Base-by-base conservation (phyloP, 371 early-diverging fungal species). In the Nematocida sp. region DNA sequence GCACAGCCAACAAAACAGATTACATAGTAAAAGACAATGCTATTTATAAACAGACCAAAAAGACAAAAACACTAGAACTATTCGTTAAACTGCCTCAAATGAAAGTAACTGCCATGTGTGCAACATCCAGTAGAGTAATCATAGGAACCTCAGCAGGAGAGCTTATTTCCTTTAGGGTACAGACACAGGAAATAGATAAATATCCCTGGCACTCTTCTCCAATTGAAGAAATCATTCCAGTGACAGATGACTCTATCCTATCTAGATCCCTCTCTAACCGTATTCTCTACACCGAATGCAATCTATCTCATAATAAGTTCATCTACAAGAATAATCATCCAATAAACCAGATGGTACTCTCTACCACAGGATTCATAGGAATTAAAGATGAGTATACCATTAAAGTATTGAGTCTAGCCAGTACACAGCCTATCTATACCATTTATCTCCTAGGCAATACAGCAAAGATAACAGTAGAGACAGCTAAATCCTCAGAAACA, bases 251-350 rank as follows among this genome's bases (percentile, higher is more conserved):
- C 46, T n/a, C 60, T 17, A 53, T 67, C 21, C 13, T 60, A 13
- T 67, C 67, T 11, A n/a, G 25, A 27, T 5, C 1, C 1, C 4
- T 1, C 1, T 25, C n/a, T 7, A 45, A 46, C 4, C 25, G 9
- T 17, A 46, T 67, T 43, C n/a, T 67, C n/a, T 2, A 45, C 1
- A 60, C 60, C 4, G 67, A 67, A 31, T 67, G 67, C 35, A 35
- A 37, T 0, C 45, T 61, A 17, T 41, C 19, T 35, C 7, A 17
- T 4, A 67, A 67, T 25, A 57, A 60, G 35, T 67, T 23, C 63
- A 45, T 57, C 27, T 19, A 9, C 31, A 37, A 17, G 13, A 52
- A 41, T n/a, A 15, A 57, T 17, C 7, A 15, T 1, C 0, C 17
- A 46, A 21, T 43, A 5, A 34, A 37, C 19, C 7, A 13, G 13